phyloP scores from a whole-genome alignment of 306 rosid genomes.

The Nissolia schottii region DNA sequence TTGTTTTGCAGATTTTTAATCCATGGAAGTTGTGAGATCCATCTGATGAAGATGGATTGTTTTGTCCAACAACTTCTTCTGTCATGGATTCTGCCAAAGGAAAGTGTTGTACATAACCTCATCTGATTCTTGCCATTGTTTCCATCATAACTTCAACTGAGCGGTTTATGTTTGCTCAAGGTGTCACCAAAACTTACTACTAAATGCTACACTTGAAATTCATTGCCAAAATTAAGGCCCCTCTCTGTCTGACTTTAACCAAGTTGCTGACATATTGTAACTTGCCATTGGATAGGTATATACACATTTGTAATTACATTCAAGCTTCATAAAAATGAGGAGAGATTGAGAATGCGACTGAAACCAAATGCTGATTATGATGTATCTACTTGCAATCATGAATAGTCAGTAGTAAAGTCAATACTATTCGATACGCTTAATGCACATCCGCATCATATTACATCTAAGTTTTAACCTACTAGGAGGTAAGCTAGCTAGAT shows the following conservation, averaged over 20 bases:
- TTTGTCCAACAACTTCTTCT: constrained; percentile 24
- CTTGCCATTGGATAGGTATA: constrained; percentile 21
- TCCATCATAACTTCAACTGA: constrained; percentile 30
- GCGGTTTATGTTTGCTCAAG: constrained; percentile 28
- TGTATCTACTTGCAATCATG: background rate
- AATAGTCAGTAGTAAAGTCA: background rate
- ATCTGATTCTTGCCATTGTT: constrained; percentile 34
- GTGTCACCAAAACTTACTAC: constrained; percentile 12
- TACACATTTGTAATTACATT: constrained; percentile 26
- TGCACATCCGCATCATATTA: background rate
- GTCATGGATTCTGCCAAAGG: constrained; percentile 29
- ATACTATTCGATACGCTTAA: background rate
- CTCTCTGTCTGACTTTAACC: constrained; percentile 3
- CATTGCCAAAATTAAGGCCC: constrained; percentile 29
- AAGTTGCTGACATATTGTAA: constrained; percentile 26
- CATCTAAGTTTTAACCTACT: no score
- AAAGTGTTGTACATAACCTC: constrained; percentile 32
- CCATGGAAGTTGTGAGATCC: constrained; percentile 1
- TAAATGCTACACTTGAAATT: constrained; percentile 30
- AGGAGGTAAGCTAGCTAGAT: no score
- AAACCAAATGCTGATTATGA: background rate
- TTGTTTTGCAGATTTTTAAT: constrained; percentile 35
- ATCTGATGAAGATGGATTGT: constrained; percentile 32
- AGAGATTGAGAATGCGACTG: constrained; percentile 17
- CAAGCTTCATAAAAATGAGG: constrained; percentile 23